phyloP scores from a whole-genome alignment of 306 rosid genomes.

The Quercus dentata region DNA sequence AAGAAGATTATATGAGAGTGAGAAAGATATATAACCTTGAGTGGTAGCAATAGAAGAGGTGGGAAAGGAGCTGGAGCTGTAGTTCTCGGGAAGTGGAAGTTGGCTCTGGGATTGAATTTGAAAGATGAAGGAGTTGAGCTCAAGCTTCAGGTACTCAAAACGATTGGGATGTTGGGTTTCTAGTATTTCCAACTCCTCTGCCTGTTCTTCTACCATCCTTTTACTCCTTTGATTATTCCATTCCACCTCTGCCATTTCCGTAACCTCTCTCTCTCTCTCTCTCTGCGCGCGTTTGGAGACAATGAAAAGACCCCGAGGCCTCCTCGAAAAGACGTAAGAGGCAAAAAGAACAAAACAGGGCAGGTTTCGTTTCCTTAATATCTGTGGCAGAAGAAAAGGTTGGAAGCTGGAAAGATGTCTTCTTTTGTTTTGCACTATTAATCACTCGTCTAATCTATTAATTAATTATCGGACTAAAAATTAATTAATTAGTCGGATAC shows the following conservation, averaged over 20 bases:
- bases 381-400: background rate
- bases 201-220: conserved; percentile 39
- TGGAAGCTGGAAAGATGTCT: conserved; percentile 21
- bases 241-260: background rate
- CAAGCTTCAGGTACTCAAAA: conserved; percentile 38
- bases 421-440: too few relatives aligned
- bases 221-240: background rate
- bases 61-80: background rate
- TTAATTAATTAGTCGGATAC: too few relatives aligned
- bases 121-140: conserved; percentile 43
- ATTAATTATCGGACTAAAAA: too few relatives aligned
- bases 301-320: background rate
- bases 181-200: conserved; percentile 43
- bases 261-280: background rate
- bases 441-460: background rate
- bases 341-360: conserved; percentile 17
- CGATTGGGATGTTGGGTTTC: conserved; percentile 48
- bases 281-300: background rate
- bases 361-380: background rate
- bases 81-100: conserved; percentile 14
- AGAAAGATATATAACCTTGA: conserved; percentile 27
- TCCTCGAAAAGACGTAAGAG: conserved; percentile 4
- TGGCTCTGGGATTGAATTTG: conserved; percentile 25
- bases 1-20: too few relatives aligned
- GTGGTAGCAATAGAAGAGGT: conserved; percentile 20